Conservation (phyloP, 495 filamentous ascomycete species). For the Talaromyces stipitatus region DNA sequence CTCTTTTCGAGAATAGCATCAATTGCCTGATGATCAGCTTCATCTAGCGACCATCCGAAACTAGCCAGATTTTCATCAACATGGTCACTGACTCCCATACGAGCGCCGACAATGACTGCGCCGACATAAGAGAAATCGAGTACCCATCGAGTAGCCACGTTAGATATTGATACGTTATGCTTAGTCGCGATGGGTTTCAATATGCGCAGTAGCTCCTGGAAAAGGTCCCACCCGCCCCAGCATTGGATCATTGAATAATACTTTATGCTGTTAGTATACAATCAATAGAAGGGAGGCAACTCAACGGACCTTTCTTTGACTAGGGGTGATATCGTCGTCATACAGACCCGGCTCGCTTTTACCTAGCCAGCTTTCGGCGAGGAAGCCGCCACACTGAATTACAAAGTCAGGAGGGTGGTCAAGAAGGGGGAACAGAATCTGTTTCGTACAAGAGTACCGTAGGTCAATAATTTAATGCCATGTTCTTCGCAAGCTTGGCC, state of each 20-base stretch:
- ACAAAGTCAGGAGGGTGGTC: neutral
- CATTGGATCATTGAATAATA: conserved; percentile 33
- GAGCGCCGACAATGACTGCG: conserved; percentile 32
- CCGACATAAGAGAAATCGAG: conserved; percentile 31
- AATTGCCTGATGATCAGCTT: conserved; percentile 17
- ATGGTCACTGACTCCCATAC: conserved; percentile 28
- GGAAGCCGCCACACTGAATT: conserved; percentile 31
- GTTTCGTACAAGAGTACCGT: conserved; percentile 27
- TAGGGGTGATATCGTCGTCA: conserved; percentile 29
- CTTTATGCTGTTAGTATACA: conserved; percentile 9
- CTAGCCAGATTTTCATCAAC: conserved; percentile 26
- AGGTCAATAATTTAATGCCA: conserved; percentile 34
- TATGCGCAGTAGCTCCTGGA: conserved; percentile 19
- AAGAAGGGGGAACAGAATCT: neutral
- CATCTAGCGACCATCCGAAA: conserved; percentile 23
- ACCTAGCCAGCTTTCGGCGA: conserved; percentile 30
- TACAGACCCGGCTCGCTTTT: conserved; percentile 28
- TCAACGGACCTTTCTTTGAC: conserved; percentile 23
- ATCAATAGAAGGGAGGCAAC: neutral
- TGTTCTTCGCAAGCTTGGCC: conserved; percentile 24
- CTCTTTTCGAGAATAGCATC: conserved; percentile 13
- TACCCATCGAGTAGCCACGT: conserved; percentile 33
- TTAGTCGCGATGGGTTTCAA: conserved; percentile 20
- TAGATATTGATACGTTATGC: conserved; percentile 21
- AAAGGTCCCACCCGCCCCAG: conserved; percentile 18